Percentiles rank a stretch among this genome's conserved stretches.
Evolutionary conservation across 441 rosid genomes (phyloP).

Genomic region (Eruca vesicaria): DNA sequence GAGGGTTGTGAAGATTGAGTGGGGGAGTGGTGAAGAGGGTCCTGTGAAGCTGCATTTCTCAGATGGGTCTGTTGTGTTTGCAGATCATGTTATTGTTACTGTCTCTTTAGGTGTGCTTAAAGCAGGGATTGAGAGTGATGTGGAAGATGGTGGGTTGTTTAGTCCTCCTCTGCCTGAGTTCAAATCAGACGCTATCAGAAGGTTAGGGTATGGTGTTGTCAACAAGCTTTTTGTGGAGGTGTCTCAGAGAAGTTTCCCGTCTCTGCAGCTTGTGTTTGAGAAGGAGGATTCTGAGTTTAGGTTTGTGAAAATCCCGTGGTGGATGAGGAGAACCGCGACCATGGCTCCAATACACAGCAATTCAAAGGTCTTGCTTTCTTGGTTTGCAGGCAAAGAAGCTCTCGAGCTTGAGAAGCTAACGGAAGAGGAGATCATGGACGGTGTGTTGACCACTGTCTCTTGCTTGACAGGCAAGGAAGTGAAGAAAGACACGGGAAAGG

Average conservation of each 20-base stretch:
- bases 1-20: slow-evolving; percentile 69
- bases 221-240: slow-evolving; percentile 73
- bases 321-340: slow-evolving; percentile 95
- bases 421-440: slow-evolving; percentile 68
- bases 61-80: slow-evolving; percentile 71
- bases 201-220: slow-evolving; percentile 88
- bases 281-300: slow-evolving; percentile 51
- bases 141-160: slow-evolving; percentile 53
- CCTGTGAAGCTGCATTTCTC: slow-evolving; percentile 80
- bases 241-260: slow-evolving; percentile 51
- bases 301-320: slow-evolving; percentile 69
- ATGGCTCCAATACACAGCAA: slow-evolving; percentile 66
- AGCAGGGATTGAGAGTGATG: slow-evolving; percentile 48
- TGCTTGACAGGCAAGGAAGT: slow-evolving; percentile 44
- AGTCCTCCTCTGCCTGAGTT: slow-evolving; percentile 71
- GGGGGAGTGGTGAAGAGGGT: slow-evolving; percentile 55
- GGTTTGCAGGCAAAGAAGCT: slow-evolving; percentile 98
- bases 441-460: slow-evolving; percentile 60
- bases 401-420: slow-evolving; percentile 70
- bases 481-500: slow-evolving; percentile 9
- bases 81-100: slow-evolving; percentile 92
- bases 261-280: slow-evolving; percentile 76
- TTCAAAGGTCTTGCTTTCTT: slow-evolving; percentile 71
- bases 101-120: slow-evolving; percentile 91
- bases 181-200: slow-evolving; percentile 77